Conservation (phyloP, 2,329 filamentous ascomycete species). For the Aspergillus jensenii region DNA sequence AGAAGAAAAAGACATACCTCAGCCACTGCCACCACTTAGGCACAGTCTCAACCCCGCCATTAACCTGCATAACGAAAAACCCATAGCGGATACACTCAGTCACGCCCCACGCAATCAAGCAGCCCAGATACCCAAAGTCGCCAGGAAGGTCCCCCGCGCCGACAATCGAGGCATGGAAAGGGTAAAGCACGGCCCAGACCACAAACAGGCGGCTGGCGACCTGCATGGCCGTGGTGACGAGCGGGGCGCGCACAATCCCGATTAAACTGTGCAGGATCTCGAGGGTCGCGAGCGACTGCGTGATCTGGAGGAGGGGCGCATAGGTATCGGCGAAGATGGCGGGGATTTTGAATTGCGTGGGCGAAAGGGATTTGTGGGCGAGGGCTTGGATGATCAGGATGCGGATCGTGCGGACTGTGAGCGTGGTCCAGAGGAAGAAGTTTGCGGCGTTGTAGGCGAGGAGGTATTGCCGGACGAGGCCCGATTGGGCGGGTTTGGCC, state of each 20-base stretch:
- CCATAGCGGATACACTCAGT: slow-evolving; percentile 93
- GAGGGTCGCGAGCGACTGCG: slow-evolving; percentile 78
- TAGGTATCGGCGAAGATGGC: slow-evolving; percentile 49
- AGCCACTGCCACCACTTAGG: slow-evolving; percentile 70
- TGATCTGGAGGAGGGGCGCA: slow-evolving; percentile 52
- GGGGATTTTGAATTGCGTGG: slow-evolving; percentile 32
- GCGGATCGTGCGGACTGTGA: slow-evolving; percentile 68
- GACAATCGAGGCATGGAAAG: slow-evolving; percentile 60
- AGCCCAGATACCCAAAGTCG: slow-evolving; percentile 47
- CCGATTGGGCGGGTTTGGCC: slow-evolving; percentile 27
- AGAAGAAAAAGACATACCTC: slow-evolving; percentile 19
- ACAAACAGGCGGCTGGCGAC: slow-evolving; percentile 83
- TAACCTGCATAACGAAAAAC: slow-evolving; percentile 74
- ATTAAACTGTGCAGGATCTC: slow-evolving; percentile 80
- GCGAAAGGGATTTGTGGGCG: slow-evolving; percentile 26
- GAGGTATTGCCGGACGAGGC: slow-evolving; percentile 66
- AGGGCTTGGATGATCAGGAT: slow-evolving; percentile 53
- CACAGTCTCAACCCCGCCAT: slow-evolving; percentile 49
- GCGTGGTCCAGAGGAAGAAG: slow-evolving; percentile 72
- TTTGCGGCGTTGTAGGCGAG: slow-evolving; percentile 81
- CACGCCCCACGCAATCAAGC: slow-evolving; percentile 77
- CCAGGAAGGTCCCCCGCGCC: slow-evolving; percentile 29
- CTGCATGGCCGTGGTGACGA: slow-evolving; percentile 86
- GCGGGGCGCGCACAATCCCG: slow-evolving; percentile 79
- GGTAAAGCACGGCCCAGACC: slow-evolving; percentile 78